Evolutionary conservation across 1,139 yeast genomes (phyloP).

Genomic region (Suhomyces terraborum): DNA sequence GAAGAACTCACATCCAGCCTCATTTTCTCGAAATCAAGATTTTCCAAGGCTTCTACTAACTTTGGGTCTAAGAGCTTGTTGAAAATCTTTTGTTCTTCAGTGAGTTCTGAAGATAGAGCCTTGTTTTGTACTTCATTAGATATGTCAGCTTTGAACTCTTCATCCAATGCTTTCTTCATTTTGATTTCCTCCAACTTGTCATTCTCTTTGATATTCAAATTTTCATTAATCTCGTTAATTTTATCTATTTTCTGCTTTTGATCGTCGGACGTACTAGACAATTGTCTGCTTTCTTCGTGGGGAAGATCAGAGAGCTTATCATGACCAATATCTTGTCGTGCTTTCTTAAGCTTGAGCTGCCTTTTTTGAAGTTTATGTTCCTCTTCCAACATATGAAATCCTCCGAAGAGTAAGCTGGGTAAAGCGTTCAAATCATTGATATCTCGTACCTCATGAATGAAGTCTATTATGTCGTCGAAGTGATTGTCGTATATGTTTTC

Average conservation of each 20-base stretch:
- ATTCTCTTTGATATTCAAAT: slow-evolving; percentile 7
- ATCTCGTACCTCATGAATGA: slow-evolving; percentile 43
- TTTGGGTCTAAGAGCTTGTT: slow-evolving; percentile 35
- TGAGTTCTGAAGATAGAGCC: not conserved
- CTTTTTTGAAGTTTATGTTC: slow-evolving; percentile 37
- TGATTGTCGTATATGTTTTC: slow-evolving; percentile 58
- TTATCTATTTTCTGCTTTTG: slow-evolving; percentile 32
- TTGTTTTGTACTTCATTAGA: slow-evolving; percentile 3
- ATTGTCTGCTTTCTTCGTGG: not conserved
- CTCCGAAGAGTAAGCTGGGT: slow-evolving; percentile 44
- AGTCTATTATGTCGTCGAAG: slow-evolving; percentile 51
- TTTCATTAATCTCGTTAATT: slow-evolving; percentile 50
- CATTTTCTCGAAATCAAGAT: slow-evolving; percentile 31
- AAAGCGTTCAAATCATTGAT: slow-evolving; percentile 44
- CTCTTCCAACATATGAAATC: slow-evolving; percentile 43
- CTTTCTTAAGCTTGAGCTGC: slow-evolving; percentile 26
- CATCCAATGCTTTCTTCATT: slow-evolving; percentile 13
- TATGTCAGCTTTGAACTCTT: slow-evolving; percentile 12
- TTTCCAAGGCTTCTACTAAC: slow-evolving; percentile 33
- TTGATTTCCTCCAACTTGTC: slow-evolving; percentile 11
- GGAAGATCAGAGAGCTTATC: not conserved
- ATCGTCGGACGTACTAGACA: slow-evolving; percentile 5
- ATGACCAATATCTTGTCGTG: slow-evolving; percentile 2
- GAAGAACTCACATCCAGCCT: slow-evolving; percentile 24
- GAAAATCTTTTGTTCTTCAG: slow-evolving; percentile 20